These are phyloP conservation scores for Lachancea waltii DNA, from an alignment of 805 yeast species.

Conservation along the genomic window DNA sequence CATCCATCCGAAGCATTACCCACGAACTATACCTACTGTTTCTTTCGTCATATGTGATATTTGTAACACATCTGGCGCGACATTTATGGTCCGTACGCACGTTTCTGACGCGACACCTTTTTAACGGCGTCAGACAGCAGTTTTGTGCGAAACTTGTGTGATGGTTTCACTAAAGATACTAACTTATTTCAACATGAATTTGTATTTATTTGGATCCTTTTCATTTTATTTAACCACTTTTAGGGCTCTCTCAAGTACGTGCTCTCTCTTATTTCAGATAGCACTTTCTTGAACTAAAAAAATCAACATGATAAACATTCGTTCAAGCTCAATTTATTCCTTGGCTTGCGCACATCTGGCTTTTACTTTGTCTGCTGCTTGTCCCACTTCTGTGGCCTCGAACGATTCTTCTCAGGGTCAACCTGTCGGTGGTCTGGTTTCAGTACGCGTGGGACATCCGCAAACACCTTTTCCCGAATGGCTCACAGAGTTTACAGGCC, in stretches of 20 bases:
- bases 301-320: neutral
- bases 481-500: constrained; percentile 69
- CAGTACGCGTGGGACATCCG: constrained; percentile 8
- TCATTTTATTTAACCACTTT: neutral
- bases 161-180: neutral
- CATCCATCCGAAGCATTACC: neutral
- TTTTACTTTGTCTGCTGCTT: neutral
- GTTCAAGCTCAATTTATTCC: neutral
- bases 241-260: neutral
- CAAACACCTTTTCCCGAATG: constrained; percentile 65
- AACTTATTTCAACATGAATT: neutral
- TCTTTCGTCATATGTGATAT: no score
- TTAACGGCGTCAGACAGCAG: no score
- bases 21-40: no score
- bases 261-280: no score
- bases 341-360: neutral
- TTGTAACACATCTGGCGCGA: no score
- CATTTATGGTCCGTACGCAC: no score
- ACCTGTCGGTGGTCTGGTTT: constrained; percentile 8
- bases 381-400: neutral
- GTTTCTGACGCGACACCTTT: no score
- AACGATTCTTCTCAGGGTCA: constrained; percentile 2
- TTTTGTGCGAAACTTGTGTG: neutral
- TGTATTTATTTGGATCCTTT: neutral
- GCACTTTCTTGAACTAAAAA: no score